Base-by-base conservation (phyloP, 306 rosid species). In the Amphicarpaea edgeworthii region DNA sequence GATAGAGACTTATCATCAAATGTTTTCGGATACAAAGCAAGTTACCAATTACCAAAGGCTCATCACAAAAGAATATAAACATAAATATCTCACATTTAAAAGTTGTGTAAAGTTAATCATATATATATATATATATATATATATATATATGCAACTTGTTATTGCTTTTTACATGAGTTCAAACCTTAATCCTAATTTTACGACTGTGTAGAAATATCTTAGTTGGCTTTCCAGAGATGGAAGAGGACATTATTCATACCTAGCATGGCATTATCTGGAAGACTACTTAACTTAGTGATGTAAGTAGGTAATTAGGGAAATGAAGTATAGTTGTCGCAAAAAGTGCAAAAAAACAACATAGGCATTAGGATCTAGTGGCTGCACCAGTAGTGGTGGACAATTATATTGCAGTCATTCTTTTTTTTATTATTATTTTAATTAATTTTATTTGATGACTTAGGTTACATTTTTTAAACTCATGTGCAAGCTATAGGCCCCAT, bases 1-100 rank as follows among this genome's bases (percentile, higher is more conserved):
- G 79, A 73, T 30, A 8, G 19, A 73, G 65, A 80, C 76, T 23
- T 24, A 68, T 46, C 26, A 67, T 58, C 58, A 43, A 30, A 72
- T 21, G 57, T 73, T 79, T 72, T 50, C 3, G 24, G 38, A 57
- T 54, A 15, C 19, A 55, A 55, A 43, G 49, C 54, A 41, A 72
- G 68, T 68, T 62, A 71, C 72, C 21, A 17, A 5, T 68, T 62
- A 71, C 72, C 21, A 17, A 5, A 70, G 45, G 14, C 8, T 3
- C 60, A 16, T 16, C 60, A 16, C 11, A 17, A 68, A 66, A 23
- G 7, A 38, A 38, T 38, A 1, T 38, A 28, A 46, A 68, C 1
- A 37, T 10, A 37, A 64, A 40, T 40, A 16, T 63, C 14, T 20
- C 71, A 65, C 12, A 34, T 28, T 14, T 58, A 12, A 26, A 60